A percentile compares a stretch with the other conserved stretches of the same genome.
These are phyloP conservation scores for Botrytis paeoniae DNA, from an alignment of 2,329 filamentous ascomycete species.

Conservation along the genomic window DNA sequence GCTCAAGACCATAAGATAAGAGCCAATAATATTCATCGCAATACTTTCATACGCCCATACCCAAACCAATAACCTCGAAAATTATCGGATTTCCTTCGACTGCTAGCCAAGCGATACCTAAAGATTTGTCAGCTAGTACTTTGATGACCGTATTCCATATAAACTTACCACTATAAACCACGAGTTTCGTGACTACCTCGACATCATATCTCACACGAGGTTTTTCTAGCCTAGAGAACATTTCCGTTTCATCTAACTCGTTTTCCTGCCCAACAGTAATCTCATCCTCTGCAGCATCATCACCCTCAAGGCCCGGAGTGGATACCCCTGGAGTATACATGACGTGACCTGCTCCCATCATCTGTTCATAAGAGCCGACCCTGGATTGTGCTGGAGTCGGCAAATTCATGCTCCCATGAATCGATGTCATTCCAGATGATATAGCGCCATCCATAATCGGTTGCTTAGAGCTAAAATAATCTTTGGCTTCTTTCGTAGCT, in stretches of 20 bases:
- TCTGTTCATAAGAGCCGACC: constrained; percentile 64
- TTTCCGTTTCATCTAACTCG: constrained; percentile 63
- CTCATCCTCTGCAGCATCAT: constrained; percentile 39
- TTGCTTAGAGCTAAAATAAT: constrained; percentile 20
- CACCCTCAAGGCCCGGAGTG: constrained; percentile 37
- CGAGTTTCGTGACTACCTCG: constrained; percentile 95
- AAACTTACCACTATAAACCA: constrained; percentile 82
- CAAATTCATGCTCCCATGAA: constrained; percentile 42
- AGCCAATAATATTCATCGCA: background rate
- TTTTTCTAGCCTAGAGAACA: constrained; percentile 80
- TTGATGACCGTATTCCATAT: constrained; percentile 18
- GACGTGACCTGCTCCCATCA: constrained; percentile 67
- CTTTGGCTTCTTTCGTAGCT: constrained; percentile 16
- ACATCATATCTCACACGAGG: constrained; percentile 94
- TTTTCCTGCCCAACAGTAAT: constrained; percentile 47
- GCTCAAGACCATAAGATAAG: background rate
- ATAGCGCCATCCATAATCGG: constrained; percentile 29
- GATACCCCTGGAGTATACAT: constrained; percentile 36
- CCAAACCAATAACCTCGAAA: constrained; percentile 44
- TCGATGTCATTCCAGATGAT: constrained; percentile 43
- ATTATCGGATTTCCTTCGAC: constrained; percentile 46
- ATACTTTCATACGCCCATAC: constrained; percentile 33
- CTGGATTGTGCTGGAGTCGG: constrained; percentile 45
- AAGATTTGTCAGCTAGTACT: constrained; percentile 16
- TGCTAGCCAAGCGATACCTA: constrained; percentile 80